Evolutionary conservation across 257 asterid species (phyloP), one percentile per base, ranked within the genome.

Genomic region (Echium plantagineum): DNA sequence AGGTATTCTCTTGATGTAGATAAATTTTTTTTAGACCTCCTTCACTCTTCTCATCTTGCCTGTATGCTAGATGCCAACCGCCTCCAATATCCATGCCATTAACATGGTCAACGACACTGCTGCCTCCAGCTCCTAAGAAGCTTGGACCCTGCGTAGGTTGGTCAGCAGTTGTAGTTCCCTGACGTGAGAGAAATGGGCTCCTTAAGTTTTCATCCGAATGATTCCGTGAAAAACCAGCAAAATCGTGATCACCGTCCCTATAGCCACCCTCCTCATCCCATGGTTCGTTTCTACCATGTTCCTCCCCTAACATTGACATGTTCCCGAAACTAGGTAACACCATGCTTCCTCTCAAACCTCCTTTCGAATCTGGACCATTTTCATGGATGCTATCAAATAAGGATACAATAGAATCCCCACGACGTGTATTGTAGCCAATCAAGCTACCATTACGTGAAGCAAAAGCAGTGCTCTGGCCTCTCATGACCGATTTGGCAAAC

Each of bases 1-100:
- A 59, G 38, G 77, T 79, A 30, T 82, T 78, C 67, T 89, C 97
- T 63, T 89, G 96, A 70, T 81, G 97, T 57, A 93, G 72, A 73
- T 75, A 89, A 55, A 93, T 93, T 80, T 94, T 89, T 77, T 81
- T 86, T 21, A 93, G 80, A 15, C 86, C 85, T 5, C 87, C 82
- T 5, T 76, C 71, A 28, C 60, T 78, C 18, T 76, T 81, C 60
- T 87, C 94, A 19, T 93, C 99, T 57, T 86, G 85, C 47, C 72
- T 81, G 52, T 93, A 93, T 0, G 99, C 99, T 53, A 93, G 74
- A 69, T 89, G 95, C 99, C 99, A 93, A 35, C 99, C 99, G 6
- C 96, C 95, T 15, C 99, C 97, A 5, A 93, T 89, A 8, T 94
- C 97, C 79, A 89, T 71, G 1, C 84, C 74, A n/a, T 79, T 75